Percentiles rank a stretch among this genome's conserved stretches.
These are phyloP conservation scores for Phaffia rhodozyma DNA, from an alignment of 1,284 basidiomycete species.

Conservation along the genomic window DNA sequence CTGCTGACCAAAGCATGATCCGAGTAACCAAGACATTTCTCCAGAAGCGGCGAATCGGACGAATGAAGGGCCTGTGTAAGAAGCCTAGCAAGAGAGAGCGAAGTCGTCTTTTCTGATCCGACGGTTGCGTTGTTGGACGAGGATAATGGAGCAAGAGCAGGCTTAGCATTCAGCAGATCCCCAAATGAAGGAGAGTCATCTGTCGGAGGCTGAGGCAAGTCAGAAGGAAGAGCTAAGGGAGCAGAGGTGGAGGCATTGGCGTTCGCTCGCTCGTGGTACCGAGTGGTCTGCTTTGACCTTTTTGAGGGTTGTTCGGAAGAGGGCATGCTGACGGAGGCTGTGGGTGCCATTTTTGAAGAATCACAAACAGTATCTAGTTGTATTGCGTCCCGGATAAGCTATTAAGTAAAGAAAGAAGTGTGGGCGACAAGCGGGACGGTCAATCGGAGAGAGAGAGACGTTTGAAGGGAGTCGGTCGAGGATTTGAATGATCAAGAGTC, in stretches of 20 bases:
- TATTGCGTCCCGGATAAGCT: too few relatives aligned
- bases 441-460: too few relatives aligned
- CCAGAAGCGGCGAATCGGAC: slow-evolving; percentile 74
- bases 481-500: too few relatives aligned
- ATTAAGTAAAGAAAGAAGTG: too few relatives aligned
- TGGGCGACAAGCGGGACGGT: too few relatives aligned
- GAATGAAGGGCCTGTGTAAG: slow-evolving; percentile 95
- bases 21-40: slow-evolving; percentile 76
- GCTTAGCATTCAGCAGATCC: slow-evolving; percentile 1
- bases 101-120: slow-evolving; percentile 37
- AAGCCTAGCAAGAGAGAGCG: slow-evolving; percentile 82
- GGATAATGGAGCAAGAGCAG: neutral
- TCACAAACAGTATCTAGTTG: too few relatives aligned
- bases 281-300: slow-evolving; percentile 11
- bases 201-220: slow-evolving; percentile 1
- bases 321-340: too few relatives aligned
- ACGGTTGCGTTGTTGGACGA: neutral
- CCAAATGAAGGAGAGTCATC: neutral
- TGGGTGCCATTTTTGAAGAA: too few relatives aligned
- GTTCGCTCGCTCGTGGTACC: slow-evolving; percentile 4
- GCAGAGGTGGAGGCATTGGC: slow-evolving; percentile 7
- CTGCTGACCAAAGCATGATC: slow-evolving; percentile 69
- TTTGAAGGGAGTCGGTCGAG: too few relatives aligned
- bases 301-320: too few relatives aligned
- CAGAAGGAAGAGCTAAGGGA: neutral